Conservation (phyloP, 2,329 filamentous ascomycete species). For the Allantophomopsis lycopodina region DNA sequence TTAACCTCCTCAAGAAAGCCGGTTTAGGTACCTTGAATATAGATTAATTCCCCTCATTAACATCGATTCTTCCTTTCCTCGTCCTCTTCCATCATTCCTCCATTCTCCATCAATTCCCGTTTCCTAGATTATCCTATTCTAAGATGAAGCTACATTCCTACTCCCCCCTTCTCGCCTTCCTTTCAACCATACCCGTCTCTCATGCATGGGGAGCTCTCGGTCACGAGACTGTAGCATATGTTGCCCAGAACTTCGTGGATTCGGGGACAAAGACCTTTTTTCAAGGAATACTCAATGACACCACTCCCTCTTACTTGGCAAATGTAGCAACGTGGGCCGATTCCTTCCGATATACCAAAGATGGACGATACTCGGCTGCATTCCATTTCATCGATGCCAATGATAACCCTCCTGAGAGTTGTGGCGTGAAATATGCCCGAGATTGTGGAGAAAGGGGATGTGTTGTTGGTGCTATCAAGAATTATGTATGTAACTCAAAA, state of each 20-base stretch:
- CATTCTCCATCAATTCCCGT: too few relatives aligned
- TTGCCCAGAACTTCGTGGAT: slow-evolving; percentile 44
- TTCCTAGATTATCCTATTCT: too few relatives aligned
- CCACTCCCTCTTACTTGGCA: slow-evolving; percentile 43
- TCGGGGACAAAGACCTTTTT: slow-evolving; percentile 39
- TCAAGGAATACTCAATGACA: slow-evolving; percentile 39
- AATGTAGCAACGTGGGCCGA: slow-evolving; percentile 55
- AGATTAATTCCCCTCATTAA: too few relatives aligned
- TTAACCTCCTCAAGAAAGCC: too few relatives aligned
- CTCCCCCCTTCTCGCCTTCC: neutral
- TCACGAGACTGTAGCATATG: slow-evolving; percentile 47
- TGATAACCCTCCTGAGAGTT: slow-evolving; percentile 39
- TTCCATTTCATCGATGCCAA: slow-evolving; percentile 57
- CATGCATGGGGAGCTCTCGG: slow-evolving; percentile 27
- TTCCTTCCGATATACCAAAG: slow-evolving; percentile 43
- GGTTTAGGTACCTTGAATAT: too few relatives aligned
- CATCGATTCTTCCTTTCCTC: too few relatives aligned
- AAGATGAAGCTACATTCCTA: slow-evolving; percentile 5
- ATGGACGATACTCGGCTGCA: slow-evolving; percentile 43
- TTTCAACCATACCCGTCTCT: slow-evolving; percentile 1
- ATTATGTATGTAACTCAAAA: slow-evolving; percentile 13
- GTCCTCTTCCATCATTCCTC: too few relatives aligned
- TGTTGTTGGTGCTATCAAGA: slow-evolving; percentile 31
- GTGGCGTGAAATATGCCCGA: slow-evolving; percentile 28
- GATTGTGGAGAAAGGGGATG: slow-evolving; percentile 49